phyloP scores from a whole-genome alignment of 1,284 basidiomycete species.

The Sporisorium sorghi region DNA sequence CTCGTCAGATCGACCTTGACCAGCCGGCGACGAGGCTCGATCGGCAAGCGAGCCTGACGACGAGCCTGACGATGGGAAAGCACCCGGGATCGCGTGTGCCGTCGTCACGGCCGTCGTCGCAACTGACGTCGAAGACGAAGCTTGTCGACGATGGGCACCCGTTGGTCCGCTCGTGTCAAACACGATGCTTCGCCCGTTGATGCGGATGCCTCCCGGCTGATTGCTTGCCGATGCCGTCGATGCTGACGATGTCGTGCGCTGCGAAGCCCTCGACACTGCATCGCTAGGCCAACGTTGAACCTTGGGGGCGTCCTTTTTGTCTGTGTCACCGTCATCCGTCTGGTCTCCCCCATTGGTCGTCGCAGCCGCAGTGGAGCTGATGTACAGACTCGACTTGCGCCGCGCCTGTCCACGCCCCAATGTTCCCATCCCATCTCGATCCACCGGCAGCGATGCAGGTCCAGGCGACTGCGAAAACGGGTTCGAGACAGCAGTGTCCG shows the following conservation, averaged over 20 bases:
- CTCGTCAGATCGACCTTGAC: slow-evolving; percentile 8
- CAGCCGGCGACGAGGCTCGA: slow-evolving; percentile 13
- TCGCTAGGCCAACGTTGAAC: slow-evolving; percentile 41
- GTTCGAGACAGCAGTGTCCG: slow-evolving; percentile 39
- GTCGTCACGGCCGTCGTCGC: slow-evolving; percentile 34
- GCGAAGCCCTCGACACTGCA: slow-evolving; percentile 15
- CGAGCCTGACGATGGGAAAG: slow-evolving; percentile 40
- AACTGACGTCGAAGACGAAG: slow-evolving; percentile 25
- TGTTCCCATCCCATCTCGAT: slow-evolving; percentile 31
- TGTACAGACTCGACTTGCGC: slow-evolving; percentile 43
- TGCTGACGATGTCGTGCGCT: slow-evolving; percentile 22
- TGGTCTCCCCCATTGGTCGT: neutral
- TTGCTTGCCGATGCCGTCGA: slow-evolving; percentile 24
- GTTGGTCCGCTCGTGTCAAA: slow-evolving; percentile 22
- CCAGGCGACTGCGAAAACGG: slow-evolving; percentile 55
- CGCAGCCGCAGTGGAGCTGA: slow-evolving; percentile 28
- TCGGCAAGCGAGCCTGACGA: slow-evolving; percentile 31
- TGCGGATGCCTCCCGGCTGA: slow-evolving; percentile 30
- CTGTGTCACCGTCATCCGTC: neutral
- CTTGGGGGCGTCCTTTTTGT: slow-evolving; percentile 18
- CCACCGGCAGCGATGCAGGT: slow-evolving; percentile 36
- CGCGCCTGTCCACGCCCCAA: slow-evolving; percentile 25
- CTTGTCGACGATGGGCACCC: slow-evolving; percentile 22
- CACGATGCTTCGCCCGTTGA: slow-evolving; percentile 47
- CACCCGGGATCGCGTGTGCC: slow-evolving; percentile 40